These are phyloP conservation scores for Geotrichum macrosporum DNA, from an alignment of 1,139 yeast genomes.

Conservation along the genomic window DNA sequence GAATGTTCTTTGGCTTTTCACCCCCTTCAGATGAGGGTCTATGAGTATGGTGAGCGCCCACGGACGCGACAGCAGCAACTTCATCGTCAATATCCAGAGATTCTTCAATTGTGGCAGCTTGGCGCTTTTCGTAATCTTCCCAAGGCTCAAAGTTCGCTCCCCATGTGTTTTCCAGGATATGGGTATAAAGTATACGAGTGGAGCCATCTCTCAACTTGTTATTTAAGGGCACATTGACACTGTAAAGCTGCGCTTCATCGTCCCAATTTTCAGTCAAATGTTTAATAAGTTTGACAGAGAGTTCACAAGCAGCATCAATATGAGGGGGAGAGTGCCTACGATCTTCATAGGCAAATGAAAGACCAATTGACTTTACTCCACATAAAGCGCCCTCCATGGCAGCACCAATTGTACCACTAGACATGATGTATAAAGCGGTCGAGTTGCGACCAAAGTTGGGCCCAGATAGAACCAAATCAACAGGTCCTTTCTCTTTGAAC, in stretches of 20 bases:
- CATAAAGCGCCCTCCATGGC: conserved; percentile 91
- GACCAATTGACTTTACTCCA: conserved; percentile 68
- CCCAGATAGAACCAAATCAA: conserved; percentile 86
- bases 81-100: conserved; percentile 19
- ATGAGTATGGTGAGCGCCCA: conserved; percentile 9
- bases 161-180: conserved; percentile 79
- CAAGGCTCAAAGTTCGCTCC: conserved; percentile 49
- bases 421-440: conserved; percentile 79
- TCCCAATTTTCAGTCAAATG: conserved; percentile 58
- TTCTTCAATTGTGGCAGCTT: conserved; percentile 3
- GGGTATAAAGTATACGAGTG: conserved; percentile 70
- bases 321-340: conserved; percentile 51
- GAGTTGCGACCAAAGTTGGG: conserved; percentile 95
- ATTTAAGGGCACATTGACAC: conserved; percentile 77
- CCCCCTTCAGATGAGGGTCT: conserved; percentile 10
- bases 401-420: conserved; percentile 97
- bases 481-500: conserved; percentile 51
- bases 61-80: conserved; percentile 16
- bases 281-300: conserved; percentile 59
- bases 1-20: conserved; percentile 15
- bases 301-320: conserved; percentile 61
- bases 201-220: conserved; percentile 46
- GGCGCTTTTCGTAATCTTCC: conserved; percentile 20
- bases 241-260: conserved; percentile 60
- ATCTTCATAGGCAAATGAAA: conserved; percentile 71